A percentile compares a stretch with the other conserved stretches of the same genome.
Evolutionary conservation across 2,329 filamentous ascomycete species (phyloP).

Genomic region (Aspergillus fijiensis): DNA sequence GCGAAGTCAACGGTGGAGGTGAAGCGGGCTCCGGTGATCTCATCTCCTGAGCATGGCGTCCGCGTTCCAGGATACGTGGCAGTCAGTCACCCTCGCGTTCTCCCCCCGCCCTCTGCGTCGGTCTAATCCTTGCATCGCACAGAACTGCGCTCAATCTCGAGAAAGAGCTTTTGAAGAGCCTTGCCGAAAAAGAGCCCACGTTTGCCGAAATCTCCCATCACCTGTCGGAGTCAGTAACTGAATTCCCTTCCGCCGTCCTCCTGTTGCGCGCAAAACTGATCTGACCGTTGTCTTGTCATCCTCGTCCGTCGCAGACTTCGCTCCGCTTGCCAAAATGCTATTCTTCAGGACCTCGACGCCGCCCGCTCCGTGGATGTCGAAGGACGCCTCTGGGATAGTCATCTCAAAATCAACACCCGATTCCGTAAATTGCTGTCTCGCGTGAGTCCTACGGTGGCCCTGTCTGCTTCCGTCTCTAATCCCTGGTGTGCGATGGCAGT

Average conservation of each 20-base stretch:
- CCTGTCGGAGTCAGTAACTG: constrained; percentile 35
- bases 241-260: background rate
- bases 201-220: constrained; percentile 52
- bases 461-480: constrained; percentile 10
- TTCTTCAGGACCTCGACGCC: constrained; percentile 62
- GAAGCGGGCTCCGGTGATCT: constrained; percentile 30
- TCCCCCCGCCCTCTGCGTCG: too few species aligned
- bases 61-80: constrained; percentile 52
- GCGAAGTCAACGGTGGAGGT: constrained; percentile 53
- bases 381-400: constrained; percentile 72
- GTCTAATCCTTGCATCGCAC: constrained; percentile 4
- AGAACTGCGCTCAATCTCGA: constrained; percentile 48
- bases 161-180: constrained; percentile 48
- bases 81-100: constrained; percentile 42
- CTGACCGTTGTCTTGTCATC: constrained; percentile 4
- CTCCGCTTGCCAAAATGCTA: constrained; percentile 66
- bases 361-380: constrained; percentile 63
- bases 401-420: constrained; percentile 72
- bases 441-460: constrained; percentile 33
- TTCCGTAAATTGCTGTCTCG: constrained; percentile 70
- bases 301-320: constrained; percentile 58
- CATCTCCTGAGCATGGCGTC: constrained; percentile 43
- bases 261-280: constrained; percentile 10
- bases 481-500: constrained; percentile 34
- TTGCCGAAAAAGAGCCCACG: constrained; percentile 51